These are phyloP conservation scores for Hordeum marinum DNA, from an alignment of 176 grass and related monocot genomes.

Conservation along the genomic window DNA sequence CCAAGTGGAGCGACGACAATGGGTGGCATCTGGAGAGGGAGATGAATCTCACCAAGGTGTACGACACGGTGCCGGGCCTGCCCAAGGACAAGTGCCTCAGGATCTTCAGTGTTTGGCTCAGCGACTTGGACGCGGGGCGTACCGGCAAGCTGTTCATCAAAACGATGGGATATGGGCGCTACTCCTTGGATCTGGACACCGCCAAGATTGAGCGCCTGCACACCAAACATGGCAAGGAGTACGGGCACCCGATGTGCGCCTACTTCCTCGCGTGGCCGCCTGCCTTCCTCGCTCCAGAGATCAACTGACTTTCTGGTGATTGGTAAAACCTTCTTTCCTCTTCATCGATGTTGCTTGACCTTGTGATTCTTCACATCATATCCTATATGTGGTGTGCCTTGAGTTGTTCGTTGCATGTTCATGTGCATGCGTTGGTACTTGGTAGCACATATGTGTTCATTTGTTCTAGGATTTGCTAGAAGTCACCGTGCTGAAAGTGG, in stretches of 20 bases:
- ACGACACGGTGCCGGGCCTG: background rate
- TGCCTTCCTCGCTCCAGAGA: background rate
- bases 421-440: too few species aligned
- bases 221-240: background rate
- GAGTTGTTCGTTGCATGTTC: too few species aligned
- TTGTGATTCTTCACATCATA: background rate
- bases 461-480: too few species aligned
- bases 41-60: background rate
- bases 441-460: too few species aligned
- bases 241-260: background rate
- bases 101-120: background rate
- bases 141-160: background rate
- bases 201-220: background rate
- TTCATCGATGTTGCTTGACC: background rate
- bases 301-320: background rate
- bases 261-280: background rate
- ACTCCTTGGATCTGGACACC: background rate
- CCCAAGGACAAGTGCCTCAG: background rate
- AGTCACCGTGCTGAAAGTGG: too few species aligned
- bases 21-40: conserved; percentile 20
- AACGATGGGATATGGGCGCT: background rate
- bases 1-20: background rate
- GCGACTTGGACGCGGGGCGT: conserved; percentile 4
- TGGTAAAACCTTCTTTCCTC: background rate
- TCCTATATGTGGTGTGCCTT: background rate